Percentiles rank a stretch among this genome's conserved stretches.
phyloP scores from a whole-genome alignment of 805 yeast species.

The Starmera caribaea region DNA sequence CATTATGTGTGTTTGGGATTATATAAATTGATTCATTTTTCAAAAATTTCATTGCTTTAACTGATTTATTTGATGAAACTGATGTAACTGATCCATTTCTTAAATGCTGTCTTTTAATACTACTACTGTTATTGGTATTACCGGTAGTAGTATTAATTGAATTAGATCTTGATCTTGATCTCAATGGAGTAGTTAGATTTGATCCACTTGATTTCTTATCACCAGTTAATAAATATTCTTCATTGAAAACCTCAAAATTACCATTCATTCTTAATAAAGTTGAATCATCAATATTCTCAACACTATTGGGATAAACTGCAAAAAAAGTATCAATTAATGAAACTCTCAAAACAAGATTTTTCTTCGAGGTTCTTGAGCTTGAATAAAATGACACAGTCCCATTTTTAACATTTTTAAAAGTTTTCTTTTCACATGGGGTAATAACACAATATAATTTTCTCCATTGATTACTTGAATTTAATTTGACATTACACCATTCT shows the following conservation, averaged over 20 bases:
- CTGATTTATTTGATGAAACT: constrained; percentile 4
- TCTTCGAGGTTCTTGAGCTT: constrained; percentile 37
- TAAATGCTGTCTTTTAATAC: constrained; percentile 3
- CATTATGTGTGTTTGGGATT: constrained; percentile 65
- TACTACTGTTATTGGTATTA: too few relatives aligned
- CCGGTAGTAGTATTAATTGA: neutral
- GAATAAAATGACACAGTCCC: constrained; percentile 48
- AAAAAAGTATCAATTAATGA: constrained; percentile 34
- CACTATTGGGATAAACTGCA: constrained; percentile 51
- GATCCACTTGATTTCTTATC: neutral
- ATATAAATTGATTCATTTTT: constrained; percentile 30
- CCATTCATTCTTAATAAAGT: constrained; percentile 48
- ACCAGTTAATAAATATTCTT: constrained; percentile 2
- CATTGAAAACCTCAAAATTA: constrained; percentile 31
- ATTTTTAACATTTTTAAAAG: constrained; percentile 17
- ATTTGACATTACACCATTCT: constrained; percentile 57
- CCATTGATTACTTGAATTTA: constrained; percentile 55
- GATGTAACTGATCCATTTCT: constrained; percentile 6
- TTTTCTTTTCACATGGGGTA: constrained; percentile 30
- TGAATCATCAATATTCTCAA: constrained; percentile 46
- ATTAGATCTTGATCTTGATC: constrained; percentile 3
- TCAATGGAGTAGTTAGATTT: neutral
- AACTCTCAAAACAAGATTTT: constrained; percentile 41
- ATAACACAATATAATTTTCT: constrained; percentile 41
- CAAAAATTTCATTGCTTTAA: constrained; percentile 5